phyloP scores from a whole-genome alignment of 306 rosid genomes.

The Cucumis hystrix region DNA sequence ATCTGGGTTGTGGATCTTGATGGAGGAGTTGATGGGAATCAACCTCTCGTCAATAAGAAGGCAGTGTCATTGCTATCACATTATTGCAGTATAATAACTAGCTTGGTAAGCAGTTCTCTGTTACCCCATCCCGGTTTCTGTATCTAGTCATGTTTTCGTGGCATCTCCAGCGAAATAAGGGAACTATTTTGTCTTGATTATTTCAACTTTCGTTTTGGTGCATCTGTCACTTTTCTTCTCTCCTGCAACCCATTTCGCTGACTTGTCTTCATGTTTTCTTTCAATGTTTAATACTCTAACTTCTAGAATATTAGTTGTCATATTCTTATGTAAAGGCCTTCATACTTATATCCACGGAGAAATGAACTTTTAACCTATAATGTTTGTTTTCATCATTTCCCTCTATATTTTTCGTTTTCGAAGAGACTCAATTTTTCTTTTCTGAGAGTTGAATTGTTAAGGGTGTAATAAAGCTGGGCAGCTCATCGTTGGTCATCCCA shows the following conservation, averaged over 20 bases:
- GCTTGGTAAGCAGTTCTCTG: constrained; percentile 44
- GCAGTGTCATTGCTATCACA: constrained; percentile 63
- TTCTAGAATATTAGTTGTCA: background rate
- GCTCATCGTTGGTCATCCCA: background rate
- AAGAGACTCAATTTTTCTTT: background rate
- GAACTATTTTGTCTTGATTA: too few species aligned
- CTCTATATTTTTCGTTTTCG: background rate
- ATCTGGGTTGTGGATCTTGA: constrained; percentile 70
- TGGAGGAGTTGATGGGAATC: constrained; percentile 19
- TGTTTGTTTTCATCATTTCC: too few species aligned
- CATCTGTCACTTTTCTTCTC: background rate
- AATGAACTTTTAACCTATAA: background rate
- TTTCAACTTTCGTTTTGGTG: background rate
- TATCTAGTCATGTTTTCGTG: background rate
- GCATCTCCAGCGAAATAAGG: too few species aligned
- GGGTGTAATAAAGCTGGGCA: background rate
- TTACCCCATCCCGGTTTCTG: background rate
- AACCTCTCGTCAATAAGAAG: constrained; percentile 27
- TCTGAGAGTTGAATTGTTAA: background rate
- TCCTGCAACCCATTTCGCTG: background rate
- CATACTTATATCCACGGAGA: too few species aligned
- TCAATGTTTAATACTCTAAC: background rate
- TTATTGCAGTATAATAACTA: constrained; percentile 88
- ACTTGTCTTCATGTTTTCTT: background rate
- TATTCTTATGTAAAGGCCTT: background rate